Evolutionary conservation across 2,329 filamentous ascomycete species (phyloP), one percentile per base, ranked within the genome.

Genomic region (Lomentospora prolificans): DNA sequence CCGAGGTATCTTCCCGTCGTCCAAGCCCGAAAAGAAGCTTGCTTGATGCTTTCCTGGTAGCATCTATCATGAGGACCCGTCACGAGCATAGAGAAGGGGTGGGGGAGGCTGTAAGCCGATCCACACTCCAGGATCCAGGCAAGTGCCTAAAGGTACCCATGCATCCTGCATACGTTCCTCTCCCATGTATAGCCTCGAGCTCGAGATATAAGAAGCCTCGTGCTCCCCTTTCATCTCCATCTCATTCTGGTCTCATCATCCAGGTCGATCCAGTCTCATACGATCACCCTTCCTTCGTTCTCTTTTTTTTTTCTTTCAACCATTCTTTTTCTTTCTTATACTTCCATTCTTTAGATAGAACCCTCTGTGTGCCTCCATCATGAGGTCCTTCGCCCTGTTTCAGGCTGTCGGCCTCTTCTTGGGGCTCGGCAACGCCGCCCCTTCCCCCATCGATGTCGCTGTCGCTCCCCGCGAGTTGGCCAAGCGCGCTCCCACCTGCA

Each of bases 381-480:
- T 56, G 55, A 56, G 39, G 31, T 17, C 36, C 27, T 27, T 53
- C 27, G 36, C 24, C 19, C 25, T 53, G 19, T 44, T 56, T n/a
- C 55, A 53, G 50, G 55, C 55, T 33, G 25, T 53, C 55, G 33
- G 55, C 39, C 55, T 56, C 48, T 17, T 56, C 48, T 52, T 52
- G 51, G 48, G 59, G 56, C 19, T 55, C 50, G 53, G 56, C 50
- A 44, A 53, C 41, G 22, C 51, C 54, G 31, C 53, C 12, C 51
- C 55, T 25, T 52, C 50, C 36, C 25, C 30, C 57, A 22, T 54
- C 28, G 33, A 28, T 10, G 39, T 36, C 28, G 66, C 67, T 7
- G 69, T 74, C 58, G 66, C 62, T 9, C 61, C 64, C 12, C 58
- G 62, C 4, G 65, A 72, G n/a, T 28, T 54, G 14, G 33, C 46